A percentile compares a stretch with the other conserved stretches of the same genome.
Evolutionary conservation across 306 rosid species (phyloP).

Genomic region (Leucaena leucocephala): DNA sequence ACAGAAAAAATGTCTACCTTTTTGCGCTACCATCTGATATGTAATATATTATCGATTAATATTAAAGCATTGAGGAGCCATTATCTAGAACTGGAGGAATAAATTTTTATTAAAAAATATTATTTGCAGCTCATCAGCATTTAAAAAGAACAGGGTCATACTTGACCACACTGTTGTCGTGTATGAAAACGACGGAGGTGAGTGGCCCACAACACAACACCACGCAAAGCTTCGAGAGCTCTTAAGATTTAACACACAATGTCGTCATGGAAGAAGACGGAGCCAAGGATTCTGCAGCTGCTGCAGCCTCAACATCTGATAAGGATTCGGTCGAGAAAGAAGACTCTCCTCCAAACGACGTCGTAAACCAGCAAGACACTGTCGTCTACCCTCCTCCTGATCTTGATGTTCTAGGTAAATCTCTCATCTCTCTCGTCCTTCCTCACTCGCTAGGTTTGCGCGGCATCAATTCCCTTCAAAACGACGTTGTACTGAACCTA

Average conservation of each 20-base stretch:
- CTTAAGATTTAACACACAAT: not conserved
- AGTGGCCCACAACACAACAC: not conserved
- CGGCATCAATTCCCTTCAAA: not conserved
- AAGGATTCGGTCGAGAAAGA: not conserved
- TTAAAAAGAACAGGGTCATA: not conserved
- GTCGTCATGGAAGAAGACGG: not conserved
- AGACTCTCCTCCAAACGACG: not conserved
- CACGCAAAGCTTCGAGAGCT: too few relatives aligned
- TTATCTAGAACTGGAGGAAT: too few relatives aligned
- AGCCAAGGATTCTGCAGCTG: not conserved
- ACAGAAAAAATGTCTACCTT: too few relatives aligned
- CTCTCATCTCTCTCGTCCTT: not conserved
- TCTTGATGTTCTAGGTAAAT: not conserved
- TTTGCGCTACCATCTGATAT: too few relatives aligned
- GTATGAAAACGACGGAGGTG: not conserved
- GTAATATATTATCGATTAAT: too few relatives aligned
- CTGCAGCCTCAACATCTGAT: not conserved
- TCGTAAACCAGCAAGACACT: not conserved
- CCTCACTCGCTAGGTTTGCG: too few relatives aligned
- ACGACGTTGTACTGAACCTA: not conserved
- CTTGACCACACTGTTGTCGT: not conserved
- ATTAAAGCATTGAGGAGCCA: too few relatives aligned
- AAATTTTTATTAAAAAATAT: too few relatives aligned
- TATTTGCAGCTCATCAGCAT: too few relatives aligned
- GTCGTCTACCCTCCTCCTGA: not conserved